These are phyloP conservation scores for Blepharisma undulans DNA, from an alignment of 169 alveolate species.

Conservation along the genomic window DNA sequence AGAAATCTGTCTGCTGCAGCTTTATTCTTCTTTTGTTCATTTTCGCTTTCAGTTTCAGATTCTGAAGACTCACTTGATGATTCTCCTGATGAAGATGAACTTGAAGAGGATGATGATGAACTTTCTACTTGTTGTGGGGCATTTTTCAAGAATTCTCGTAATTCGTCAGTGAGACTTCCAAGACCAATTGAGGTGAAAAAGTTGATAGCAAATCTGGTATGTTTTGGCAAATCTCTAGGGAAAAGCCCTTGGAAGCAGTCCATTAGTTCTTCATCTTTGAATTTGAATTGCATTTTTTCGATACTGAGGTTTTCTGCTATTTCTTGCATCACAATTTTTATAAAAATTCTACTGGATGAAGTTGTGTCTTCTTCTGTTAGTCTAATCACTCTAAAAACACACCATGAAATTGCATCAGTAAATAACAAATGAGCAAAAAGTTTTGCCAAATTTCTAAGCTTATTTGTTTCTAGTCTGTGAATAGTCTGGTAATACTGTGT, in stretches of 20 bases:
- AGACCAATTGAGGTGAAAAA: slow-evolving; percentile 98
- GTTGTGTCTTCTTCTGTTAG: slow-evolving; percentile 97
- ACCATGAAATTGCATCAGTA: slow-evolving; percentile 89
- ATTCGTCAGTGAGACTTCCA: slow-evolving; percentile 93
- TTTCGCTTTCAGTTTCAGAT: not conserved
- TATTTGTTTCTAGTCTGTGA: slow-evolving; percentile 96
- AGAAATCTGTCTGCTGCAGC: not conserved
- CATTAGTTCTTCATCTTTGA: slow-evolving; percentile 85
- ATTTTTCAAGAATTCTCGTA: slow-evolving; percentile 85
- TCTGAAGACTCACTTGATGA: not conserved
- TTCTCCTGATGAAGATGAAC: not conserved
- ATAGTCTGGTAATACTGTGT: slow-evolving; percentile 78
- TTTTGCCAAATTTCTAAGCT: slow-evolving; percentile 95
- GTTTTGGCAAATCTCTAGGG: slow-evolving; percentile 93
- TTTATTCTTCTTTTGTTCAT: not conserved
- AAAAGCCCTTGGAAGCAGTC: slow-evolving; percentile 91
- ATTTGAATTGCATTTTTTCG: slow-evolving; percentile 57
- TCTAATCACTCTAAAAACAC: slow-evolving; percentile 86
- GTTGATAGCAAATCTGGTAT: slow-evolving; percentile 96
- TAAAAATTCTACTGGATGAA: slow-evolving; percentile 95
- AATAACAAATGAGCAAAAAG: slow-evolving; percentile 95
- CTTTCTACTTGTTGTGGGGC: slow-evolving; percentile 23
- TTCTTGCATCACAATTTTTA: slow-evolving; percentile 94
- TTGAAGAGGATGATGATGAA: not conserved
- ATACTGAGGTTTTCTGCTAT: slow-evolving; percentile 89